A percentile compares a stretch with the other conserved stretches of the same genome.
Conservation (phyloP, 2,329 filamentous ascomycete genomes). For the Hypoxylon sp. region DNA sequence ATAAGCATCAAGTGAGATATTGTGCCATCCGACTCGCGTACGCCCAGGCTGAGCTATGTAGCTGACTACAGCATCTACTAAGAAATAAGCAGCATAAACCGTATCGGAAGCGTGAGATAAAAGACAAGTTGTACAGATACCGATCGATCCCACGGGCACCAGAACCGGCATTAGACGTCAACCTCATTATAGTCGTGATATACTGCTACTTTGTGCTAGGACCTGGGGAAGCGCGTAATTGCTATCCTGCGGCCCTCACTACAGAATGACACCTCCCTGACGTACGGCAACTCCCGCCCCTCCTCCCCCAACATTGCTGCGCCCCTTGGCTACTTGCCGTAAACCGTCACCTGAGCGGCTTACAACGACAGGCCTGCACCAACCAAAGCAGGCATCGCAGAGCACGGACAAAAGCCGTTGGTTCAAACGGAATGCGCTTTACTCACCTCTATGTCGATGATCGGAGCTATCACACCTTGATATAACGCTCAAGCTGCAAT, state of each 20-base stretch:
- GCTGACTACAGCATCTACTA: conserved; percentile 9
- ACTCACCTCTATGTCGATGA: conserved; percentile 2
- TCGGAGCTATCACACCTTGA: conserved; percentile 1
- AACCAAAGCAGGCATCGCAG: conserved; percentile 19
- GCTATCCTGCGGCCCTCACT: conserved; percentile 3
- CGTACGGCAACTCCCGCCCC: conserved; percentile 37
- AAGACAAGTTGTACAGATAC: conserved; percentile 3
- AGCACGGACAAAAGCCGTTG: conserved; percentile 17
- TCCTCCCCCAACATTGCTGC: conserved; percentile 28
- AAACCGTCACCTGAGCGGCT: conserved; percentile 34
- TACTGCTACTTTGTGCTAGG: conserved; percentile 1
- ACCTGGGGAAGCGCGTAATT: background rate
- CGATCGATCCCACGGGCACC: background rate
- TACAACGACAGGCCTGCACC: conserved; percentile 1
- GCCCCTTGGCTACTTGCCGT: conserved; percentile 30
- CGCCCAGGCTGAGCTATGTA: conserved; percentile 1
- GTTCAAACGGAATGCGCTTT: conserved; percentile 1
- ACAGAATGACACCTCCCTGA: conserved; percentile 29
- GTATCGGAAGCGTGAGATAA: conserved; percentile 12
- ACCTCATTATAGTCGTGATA: background rate
- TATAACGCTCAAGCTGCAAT: conserved; percentile 22
- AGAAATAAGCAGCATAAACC: conserved; percentile 20
- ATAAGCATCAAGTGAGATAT: background rate
- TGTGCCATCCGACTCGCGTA: conserved; percentile 4
- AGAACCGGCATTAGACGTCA: background rate